phyloP scores from a whole-genome alignment of 129 eudicot species.

The Tagetes erecta region DNA sequence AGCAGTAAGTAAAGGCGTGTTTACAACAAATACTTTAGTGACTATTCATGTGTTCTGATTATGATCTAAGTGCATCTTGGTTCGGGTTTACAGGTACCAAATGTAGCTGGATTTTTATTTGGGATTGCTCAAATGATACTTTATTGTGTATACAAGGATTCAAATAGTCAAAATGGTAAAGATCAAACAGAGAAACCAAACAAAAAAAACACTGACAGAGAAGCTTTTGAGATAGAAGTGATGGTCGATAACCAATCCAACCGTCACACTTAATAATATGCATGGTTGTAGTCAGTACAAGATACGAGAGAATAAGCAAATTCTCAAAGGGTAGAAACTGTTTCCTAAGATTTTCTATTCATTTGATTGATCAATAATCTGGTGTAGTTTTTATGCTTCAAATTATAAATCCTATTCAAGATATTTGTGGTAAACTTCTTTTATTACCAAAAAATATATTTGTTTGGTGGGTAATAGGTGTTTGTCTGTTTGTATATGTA shows the following conservation, averaged over 20 bases:
- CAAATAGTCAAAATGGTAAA: conserved; percentile 17
- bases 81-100: conserved; percentile 52
- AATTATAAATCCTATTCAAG: too few species aligned
- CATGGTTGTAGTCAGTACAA: conserved; percentile 5
- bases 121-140: conserved; percentile 63
- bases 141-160: conserved; percentile 56
- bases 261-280: conserved; percentile 6
- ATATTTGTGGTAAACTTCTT: too few species aligned
- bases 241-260: conserved; percentile 2
- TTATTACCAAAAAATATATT: too few species aligned
- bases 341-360: conserved; percentile 3
- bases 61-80: neutral
- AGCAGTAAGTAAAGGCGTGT: conserved; percentile 45
- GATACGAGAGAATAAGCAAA: conserved; percentile 17
- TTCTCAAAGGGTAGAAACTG: conserved; percentile 11
- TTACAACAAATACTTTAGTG: neutral
- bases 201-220: neutral
- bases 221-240: conserved; percentile 29
- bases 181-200: conserved; percentile 15
- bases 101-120: conserved; percentile 55
- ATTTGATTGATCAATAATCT: conserved; percentile 17
- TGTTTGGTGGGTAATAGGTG: too few species aligned
- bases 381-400: too few species aligned
- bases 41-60: neutral
- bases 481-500: too few species aligned